A percentile compares a stretch with the other conserved stretches of the same genome.
Evolutionary conservation across 2,329 filamentous ascomycete genomes (phyloP).

Genomic region (Didymella exigua): DNA sequence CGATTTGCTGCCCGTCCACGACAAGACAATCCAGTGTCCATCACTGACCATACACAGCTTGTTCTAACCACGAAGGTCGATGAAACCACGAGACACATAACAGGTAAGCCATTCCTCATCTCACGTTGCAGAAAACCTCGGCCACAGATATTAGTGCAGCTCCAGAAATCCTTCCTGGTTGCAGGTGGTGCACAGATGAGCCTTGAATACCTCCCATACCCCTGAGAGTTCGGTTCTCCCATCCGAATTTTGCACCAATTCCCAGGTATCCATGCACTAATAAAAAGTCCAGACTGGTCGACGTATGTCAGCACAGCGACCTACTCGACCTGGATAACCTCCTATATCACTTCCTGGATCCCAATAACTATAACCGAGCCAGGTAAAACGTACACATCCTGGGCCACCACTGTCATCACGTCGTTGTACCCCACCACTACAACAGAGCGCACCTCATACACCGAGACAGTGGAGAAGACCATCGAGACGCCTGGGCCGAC

Average conservation of each 20-base stretch:
- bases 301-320: conserved; percentile 17
- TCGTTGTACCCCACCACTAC: neutral
- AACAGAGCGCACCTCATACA: neutral
- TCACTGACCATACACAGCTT: conserved; percentile 8
- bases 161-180: too few relatives aligned
- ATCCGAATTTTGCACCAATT: too few relatives aligned
- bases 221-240: neutral
- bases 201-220: too few relatives aligned
- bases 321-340: conserved; percentile 8
- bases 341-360: conserved; percentile 3
- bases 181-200: too few relatives aligned
- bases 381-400: conserved; percentile 1
- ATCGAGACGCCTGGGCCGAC: neutral
- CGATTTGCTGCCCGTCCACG: neutral
- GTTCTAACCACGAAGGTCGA: conserved; percentile 24
- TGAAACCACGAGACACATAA: conserved; percentile 19
- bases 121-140: too few relatives aligned
- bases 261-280: too few relatives aligned
- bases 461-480: conserved; percentile 8
- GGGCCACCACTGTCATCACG: neutral
- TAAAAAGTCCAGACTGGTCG: conserved; percentile 3
- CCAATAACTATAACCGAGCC: neutral
- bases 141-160: too few relatives aligned
- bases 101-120: neutral
- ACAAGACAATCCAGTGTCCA: neutral